Evolutionary conservation across 129 eudicot species (phyloP), one percentile per base, ranked within the genome.

Genomic region (Escallonia rubra): DNA sequence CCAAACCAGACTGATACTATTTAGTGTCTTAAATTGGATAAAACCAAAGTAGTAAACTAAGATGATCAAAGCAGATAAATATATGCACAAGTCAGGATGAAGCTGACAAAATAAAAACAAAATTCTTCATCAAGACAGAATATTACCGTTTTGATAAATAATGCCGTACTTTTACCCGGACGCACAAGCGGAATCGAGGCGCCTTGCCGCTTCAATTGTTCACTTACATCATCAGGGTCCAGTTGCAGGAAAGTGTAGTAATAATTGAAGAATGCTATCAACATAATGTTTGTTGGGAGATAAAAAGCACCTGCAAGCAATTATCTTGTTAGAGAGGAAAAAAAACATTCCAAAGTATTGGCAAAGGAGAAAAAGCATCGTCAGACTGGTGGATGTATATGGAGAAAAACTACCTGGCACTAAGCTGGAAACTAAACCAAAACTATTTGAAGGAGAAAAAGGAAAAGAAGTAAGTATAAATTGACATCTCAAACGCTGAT

Each of bases 221-320:
- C 99, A 58, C 99, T 93, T 48, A 93, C 96, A 69, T 93, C 99
- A 77, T 93, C 96, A 54, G 98, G 98, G 74, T 93, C 98, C 83
- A 93, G 65, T 80, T 93, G 98, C 63, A 93, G 87, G 81, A 93
- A 93, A 51, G 99, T 93, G 70, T 93, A 93, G 85, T 93, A 93
- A 81, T 93, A 93, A 67, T 93, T 93, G 77, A 93, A 93, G 93
- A 93, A 93, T 43, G 90, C 99, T 65, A 93, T 93, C 72, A 93
- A 65, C 51, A 93, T 56, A 53, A 93, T 77, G 78, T 93, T 93
- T 58, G 99, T 89, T 48, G 99, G 96, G 64, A 93, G 89, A 74
- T 86, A 93, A 8, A 93, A 77, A 43, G 92, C 79, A 74, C 99
- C 99, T 93, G 79, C 49, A 80, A 74, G 42, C 1, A 39, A 4